Evolutionary conservation across 768 basidiomycete species (phyloP), one percentile per base, ranked within the genome.

Genomic region (Mycena metata): DNA sequence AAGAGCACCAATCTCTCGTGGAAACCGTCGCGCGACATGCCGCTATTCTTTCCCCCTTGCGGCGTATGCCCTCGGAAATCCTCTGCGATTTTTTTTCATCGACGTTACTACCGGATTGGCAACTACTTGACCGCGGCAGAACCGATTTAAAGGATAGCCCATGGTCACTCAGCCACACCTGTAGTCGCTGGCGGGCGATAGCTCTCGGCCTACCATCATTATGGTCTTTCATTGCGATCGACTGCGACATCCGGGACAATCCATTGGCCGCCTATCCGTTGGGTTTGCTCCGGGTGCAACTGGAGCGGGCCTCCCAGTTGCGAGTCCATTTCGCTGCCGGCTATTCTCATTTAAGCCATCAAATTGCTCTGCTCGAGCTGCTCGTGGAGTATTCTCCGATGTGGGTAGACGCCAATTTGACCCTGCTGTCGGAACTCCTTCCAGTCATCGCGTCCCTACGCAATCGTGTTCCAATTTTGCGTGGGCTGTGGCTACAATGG

Each of bases 21-120:
- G 6, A 21, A 12, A 30, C 43, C 11, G 1, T 57, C 26, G 5
- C 23, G 13, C 21, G 9, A 23, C 24, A 58, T 12, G n/a, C 24
- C 21, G 26, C 56, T 12, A 45, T 58, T n/a, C 24, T 58, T 16
- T 58, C 56, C 5, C 26, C 49, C 1, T 30, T 50, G 26, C 16
- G 57, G 33, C 45, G 57, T 9, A 59, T 59, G 19, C 57, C 57
- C 5, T 5, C 43, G 5, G 57, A 59, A 23, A 33, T 59, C 16
- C 43, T 59, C 2, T n/a, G 30, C 23, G 30, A 59, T 35, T 46
- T 59, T 33, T 59, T 59, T 21, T 2, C n/a, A 11, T 16, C 35
- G 43, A 45, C 57, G 1, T 17, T 59, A 15, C 57, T 21, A 1
- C 36, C 45, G 43, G 30, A 47, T 15, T 6, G 19, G 43, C 16